Percentiles rank a stretch among this genome's conserved stretches.
Evolutionary conservation across 2,329 filamentous ascomycete genomes (phyloP).

Genomic region (Exophiala phaeomuriformis): DNA sequence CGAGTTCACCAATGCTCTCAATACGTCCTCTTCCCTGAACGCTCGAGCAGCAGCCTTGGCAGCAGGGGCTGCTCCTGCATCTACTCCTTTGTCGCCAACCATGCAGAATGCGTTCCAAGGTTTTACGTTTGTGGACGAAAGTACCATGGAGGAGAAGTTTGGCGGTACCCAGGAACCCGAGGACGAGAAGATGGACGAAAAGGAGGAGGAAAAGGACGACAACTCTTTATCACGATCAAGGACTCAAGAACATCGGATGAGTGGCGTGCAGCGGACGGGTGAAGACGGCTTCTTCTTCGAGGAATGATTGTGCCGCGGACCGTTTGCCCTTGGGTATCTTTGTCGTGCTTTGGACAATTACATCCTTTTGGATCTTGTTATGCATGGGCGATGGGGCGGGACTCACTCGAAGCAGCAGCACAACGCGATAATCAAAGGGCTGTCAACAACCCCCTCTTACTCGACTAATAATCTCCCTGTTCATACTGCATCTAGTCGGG

Average conservation of each 20-base stretch:
- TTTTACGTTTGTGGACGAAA: conserved; percentile 98
- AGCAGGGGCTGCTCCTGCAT: conserved; percentile 71
- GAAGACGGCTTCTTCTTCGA: conserved; percentile 26
- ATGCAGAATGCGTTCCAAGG: conserved; percentile 98
- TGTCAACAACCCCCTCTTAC: not conserved
- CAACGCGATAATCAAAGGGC: not conserved
- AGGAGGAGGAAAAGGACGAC: conserved; percentile 26
- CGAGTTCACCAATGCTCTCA: conserved; percentile 91
- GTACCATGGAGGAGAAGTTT: conserved; percentile 81
- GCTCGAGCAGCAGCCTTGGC: conserved; percentile 82
- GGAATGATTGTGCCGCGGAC: conserved; percentile 4
- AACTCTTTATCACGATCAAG: conserved; percentile 18
- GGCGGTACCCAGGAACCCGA: conserved; percentile 36
- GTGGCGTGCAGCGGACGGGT: conserved; percentile 36
- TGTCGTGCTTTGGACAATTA: too few relatives aligned
- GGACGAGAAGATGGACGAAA: conserved; percentile 31
- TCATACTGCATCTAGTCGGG: not conserved
- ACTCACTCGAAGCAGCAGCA: too few relatives aligned
- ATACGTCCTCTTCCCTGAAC: conserved; percentile 79
- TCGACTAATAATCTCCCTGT: not conserved
- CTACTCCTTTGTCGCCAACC: conserved; percentile 85
- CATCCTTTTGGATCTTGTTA: too few relatives aligned
- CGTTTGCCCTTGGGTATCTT: too few relatives aligned
- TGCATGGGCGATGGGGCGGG: too few relatives aligned
- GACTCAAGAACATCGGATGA: conserved; percentile 36